Evolutionary conservation across 1,284 basidiomycete genomes (phyloP), one percentile per base, ranked within the genome.

Genomic region (Rugosomyces carneus): DNA sequence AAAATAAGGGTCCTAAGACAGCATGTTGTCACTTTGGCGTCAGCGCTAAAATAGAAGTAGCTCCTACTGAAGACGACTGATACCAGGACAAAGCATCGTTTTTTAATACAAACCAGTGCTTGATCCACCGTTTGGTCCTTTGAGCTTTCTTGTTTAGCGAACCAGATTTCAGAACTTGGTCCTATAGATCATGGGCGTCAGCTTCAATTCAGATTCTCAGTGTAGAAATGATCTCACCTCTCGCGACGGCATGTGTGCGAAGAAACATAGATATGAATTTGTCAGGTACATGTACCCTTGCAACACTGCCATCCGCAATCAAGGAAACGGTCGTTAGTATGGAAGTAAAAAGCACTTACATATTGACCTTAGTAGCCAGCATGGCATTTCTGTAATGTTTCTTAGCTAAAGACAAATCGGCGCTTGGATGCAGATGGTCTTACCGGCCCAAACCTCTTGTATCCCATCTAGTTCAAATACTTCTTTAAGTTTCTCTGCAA

Each of bases 1-100:
- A 64, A 99, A 98, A 67, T 97, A 99, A 0, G 93, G 93, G 57
- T 98, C 93, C 83, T 92, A n/a, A n/a, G n/a, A n/a, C n/a, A n/a
- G n/a, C n/a, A 53, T 34, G 13, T 31, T 31, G 29, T 31, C 3
- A 5, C 3, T 31, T 31, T 3, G 6, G 4, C 18, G 21, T 42
- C 37, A 36, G 11, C 9, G n/a, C 21, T 29, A 24, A 4, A 15
- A 47, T 27, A 32, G 37, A n/a, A 44, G 29, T 10, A 5, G 36
- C 29, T 20, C 78, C 67, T 60, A 90, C 90, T 44, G 88, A 82
- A 37, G 91, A 89, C n/a, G 88, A 91, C 51, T 91, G 87, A 62
- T 91, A 96, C 94, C 94, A 97, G 13, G 89, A 92, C 29, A 97
- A 69, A 0, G 91, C 89, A 58, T 93, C 91, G 55, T 96, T 93